These are phyloP conservation scores for Aleurites moluccanus DNA, from an alignment of 441 rosid species.

Conservation along the genomic window DNA sequence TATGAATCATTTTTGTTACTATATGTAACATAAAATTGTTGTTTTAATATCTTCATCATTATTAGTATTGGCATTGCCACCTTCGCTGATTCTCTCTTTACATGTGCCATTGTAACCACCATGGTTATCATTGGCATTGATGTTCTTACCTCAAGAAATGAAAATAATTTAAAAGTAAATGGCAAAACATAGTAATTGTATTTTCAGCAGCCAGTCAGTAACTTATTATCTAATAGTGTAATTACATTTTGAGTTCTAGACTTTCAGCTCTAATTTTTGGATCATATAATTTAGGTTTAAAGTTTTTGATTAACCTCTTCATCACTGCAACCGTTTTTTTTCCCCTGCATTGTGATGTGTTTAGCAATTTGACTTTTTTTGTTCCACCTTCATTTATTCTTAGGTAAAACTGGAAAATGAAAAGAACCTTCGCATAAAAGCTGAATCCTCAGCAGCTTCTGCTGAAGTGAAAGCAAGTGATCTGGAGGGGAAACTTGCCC, in stretches of 20 bases:
- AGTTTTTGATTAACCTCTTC: no score
- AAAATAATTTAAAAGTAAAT: neutral
- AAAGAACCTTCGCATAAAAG: constrained; percentile 64
- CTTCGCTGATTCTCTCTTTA: neutral
- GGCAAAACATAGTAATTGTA: neutral
- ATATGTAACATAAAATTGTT: neutral
- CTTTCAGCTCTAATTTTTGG: neutral
- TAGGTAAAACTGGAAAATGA: constrained; percentile 72
- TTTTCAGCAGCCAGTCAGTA: neutral
- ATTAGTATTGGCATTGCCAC: neutral
- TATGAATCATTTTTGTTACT: neutral
- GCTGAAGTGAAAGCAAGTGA: constrained; percentile 68
- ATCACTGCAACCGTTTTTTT: no score
- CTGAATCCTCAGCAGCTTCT: constrained; percentile 64
- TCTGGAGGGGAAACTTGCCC: constrained; percentile 60
- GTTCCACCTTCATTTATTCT: neutral
- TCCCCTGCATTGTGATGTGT: neutral
- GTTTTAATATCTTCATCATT: neutral
- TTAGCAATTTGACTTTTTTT: neutral
- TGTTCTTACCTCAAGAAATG: neutral
- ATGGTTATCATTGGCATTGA: neutral
- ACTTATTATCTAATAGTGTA: neutral
- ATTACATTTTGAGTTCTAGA: neutral
- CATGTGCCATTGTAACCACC: neutral
- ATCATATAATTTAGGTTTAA: no score